Evolutionary conservation across 495 filamentous ascomycete genomes (phyloP), one percentile per base, ranked within the genome.

Genomic region (Trichoderma asperelloides): DNA sequence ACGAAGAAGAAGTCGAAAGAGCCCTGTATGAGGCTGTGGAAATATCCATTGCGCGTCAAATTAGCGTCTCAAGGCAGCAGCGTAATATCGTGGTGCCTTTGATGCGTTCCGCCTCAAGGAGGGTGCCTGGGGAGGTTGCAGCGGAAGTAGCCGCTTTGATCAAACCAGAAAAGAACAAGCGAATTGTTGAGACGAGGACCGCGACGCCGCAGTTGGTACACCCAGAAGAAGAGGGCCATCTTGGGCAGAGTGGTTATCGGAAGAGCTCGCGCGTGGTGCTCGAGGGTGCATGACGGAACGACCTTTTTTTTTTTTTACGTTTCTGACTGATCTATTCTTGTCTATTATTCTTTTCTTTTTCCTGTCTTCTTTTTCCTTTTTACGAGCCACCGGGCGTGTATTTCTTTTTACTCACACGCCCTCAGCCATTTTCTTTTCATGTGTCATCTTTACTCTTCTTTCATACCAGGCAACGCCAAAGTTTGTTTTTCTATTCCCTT

Each of bases 1-100:
- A 60, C 55, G 23, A 60, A 18, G 55, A 60, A 30, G 76, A 79
- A 25, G 70, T 73, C 1, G 73, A 80, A n/a, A 72, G 73, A 16
- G 74, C 72, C 6, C 69, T 82, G 9, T 79, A 78, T 66, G 73
- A 76, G 9, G 77, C 83, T 25, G 83, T 84, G 8, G 83, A 88
- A 70, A 75, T 85, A 62, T 85, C 82, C 21, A 86, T 88, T 68
- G 84, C 85, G 2, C 73, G 85, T 12, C 83, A 86, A 71, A 85
- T 88, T 69, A 84, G 81, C 45, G 78, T 88, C 27, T 86, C 85
- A 39, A 71, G 82, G 43, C 79, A 83, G 70, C 85, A 86, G 74
- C 75, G 80, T 1, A 77, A 79, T 70, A 68, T 86, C 62, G 73
- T 87, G 9, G 71, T 69, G 68, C 73, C 74, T 21, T 65, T 77